Evolutionary conservation across 306 rosid genomes (phyloP), one percentile per base, ranked within the genome.

Genomic region (Citrullus amarus): DNA sequence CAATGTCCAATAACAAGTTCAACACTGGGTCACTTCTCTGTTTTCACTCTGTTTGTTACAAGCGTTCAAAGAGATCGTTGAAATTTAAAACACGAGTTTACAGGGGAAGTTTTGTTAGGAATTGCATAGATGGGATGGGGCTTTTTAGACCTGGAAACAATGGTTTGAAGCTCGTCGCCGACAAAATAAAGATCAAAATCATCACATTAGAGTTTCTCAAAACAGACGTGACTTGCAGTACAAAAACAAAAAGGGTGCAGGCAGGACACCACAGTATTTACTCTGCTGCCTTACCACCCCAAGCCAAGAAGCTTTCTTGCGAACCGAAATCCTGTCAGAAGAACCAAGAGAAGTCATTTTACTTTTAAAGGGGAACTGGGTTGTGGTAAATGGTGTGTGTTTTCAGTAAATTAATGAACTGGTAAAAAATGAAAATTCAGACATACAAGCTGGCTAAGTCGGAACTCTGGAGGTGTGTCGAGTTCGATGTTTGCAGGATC

Each of bases 371-470:
- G 16, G n/a, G 76, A 14, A 14, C 1, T 14, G 22, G 15, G n/a
- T 48, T 44, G 9, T 6, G 50, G 54, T 48, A 48, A 71, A 72
- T 15, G 4, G 15, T 6, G 22, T 72, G 14, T 72, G 77, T 50
- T 46, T 22, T 7, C 22, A n/a, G 54, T 51, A 57, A 25, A 59
- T 20, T 17, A 5, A 41, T 57, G 80, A 14, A 15, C 66, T 51
- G 2, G 63, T 17, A 9, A 60, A 9, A 60, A 32, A 34, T 51
- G 30, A 53, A 75, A 82, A 6, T 22, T 6, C 20, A 39, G 69
- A 66, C 81, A 65, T 83, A 93, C 98, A 55, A 93, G 89, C 86
- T 93, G 98, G 86, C 98, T 93, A 34, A 93, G 88, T 63, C 92
- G 88, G 73, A 87, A 80, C 38, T 91, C 98, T 6, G 92, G 80